Evolutionary conservation across 2,329 filamentous ascomycete species (phyloP).

Genomic region (Colletotrichum camelliae): DNA sequence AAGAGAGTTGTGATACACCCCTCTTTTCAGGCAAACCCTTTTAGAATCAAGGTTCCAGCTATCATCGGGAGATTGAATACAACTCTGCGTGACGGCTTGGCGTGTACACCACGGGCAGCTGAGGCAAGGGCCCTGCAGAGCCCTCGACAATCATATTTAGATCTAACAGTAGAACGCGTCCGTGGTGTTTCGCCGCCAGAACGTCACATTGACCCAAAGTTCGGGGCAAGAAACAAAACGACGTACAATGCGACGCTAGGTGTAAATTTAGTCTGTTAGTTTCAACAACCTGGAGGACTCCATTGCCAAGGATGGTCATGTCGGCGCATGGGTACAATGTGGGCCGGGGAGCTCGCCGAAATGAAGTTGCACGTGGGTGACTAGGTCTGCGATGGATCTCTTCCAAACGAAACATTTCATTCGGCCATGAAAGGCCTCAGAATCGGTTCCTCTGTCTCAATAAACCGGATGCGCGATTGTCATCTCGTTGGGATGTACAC

Average conservation of each 20-base stretch:
- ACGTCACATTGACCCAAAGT: neutral
- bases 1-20: neutral
- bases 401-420: neutral
- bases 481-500: neutral
- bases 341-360: neutral
- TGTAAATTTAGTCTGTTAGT: neutral
- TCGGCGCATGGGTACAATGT: neutral
- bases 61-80: neutral
- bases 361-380: neutral
- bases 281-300: neutral
- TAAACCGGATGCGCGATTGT: neutral
- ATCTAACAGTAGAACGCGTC: neutral
- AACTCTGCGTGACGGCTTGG: neutral
- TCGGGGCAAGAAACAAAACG: neutral
- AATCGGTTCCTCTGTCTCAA: neutral
- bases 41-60: neutral
- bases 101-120: neutral
- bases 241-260: neutral
- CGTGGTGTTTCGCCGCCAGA: neutral
- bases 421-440: neutral
- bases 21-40: neutral
- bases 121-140: neutral
- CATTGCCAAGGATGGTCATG: neutral
- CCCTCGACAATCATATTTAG: neutral
- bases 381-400: neutral